Percentiles rank a stretch among this genome's conserved stretches.
phyloP scores from a whole-genome alignment of 2,329 filamentous ascomycete genomes.

The Neocatenulostroma microsporum region DNA sequence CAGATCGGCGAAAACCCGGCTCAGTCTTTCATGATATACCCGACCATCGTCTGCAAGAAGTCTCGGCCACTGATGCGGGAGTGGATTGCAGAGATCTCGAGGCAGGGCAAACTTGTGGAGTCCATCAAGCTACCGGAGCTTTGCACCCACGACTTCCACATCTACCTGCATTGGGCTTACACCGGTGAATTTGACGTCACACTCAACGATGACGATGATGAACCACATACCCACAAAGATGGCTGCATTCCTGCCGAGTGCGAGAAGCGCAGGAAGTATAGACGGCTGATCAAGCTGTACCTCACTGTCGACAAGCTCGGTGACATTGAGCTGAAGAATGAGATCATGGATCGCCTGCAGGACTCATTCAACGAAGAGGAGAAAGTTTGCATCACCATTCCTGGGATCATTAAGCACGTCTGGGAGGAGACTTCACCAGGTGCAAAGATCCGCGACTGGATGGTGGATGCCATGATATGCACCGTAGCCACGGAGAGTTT shows the following conservation, averaged over 20 bases:
- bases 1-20: no score
- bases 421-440: not conserved
- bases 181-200: not conserved
- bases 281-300: not conserved
- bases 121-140: no score
- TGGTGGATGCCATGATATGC: not conserved
- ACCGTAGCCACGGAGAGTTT: no score
- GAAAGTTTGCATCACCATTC: not conserved
- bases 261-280: no score
- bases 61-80: no score
- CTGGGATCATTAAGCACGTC: not conserved
- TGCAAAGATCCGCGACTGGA: not conserved
- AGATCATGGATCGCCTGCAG: not conserved
- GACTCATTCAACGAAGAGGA: not conserved
- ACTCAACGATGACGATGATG: not conserved
- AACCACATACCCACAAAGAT: not conserved
- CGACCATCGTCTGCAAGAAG: no score
- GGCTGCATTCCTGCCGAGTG: no score
- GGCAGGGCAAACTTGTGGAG: no score
- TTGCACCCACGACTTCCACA: no score
- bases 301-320: not conserved
- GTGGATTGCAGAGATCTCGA: no score
- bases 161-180: slow-evolving; percentile 4
- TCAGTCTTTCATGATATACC: no score
- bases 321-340: not conserved